A percentile compares a stretch with the other conserved stretches of the same genome.
phyloP scores from a whole-genome alignment of 306 rosid species.

The Lathyrus oleraceus region DNA sequence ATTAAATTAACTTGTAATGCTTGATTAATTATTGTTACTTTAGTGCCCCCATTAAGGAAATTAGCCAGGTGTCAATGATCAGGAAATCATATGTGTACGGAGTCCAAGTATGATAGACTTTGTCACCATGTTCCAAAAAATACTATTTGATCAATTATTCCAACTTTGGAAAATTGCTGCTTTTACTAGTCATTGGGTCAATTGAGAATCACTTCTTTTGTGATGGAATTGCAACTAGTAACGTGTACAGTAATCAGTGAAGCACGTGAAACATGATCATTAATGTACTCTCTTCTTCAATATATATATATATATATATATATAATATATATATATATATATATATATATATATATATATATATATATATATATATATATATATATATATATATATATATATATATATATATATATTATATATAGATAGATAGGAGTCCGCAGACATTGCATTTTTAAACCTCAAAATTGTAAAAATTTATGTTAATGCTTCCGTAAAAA shows the following conservation, averaged over 20 bases:
- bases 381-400: no score
- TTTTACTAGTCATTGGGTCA: conserved; percentile 35
- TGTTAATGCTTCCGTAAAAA: no score
- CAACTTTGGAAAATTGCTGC: conserved; percentile 43
- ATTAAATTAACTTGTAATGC: conserved; percentile 28
- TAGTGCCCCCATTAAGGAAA: conserved; percentile 15
- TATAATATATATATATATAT: no score
- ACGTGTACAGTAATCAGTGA: conserved; percentile 42
- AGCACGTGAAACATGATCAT: conserved; percentile 56
- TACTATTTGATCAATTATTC: conserved; percentile 23
- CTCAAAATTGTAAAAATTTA: no score
- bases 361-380: no score
- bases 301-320: no score
- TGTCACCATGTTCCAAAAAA: not conserved
- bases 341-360: no score
- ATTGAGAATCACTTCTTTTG: conserved; percentile 30
- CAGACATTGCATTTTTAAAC: no score
- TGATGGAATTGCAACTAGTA: conserved; percentile 26
- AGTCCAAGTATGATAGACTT: conserved; percentile 42
- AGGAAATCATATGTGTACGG: conserved; percentile 49
- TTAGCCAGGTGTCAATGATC: conserved; percentile 80
- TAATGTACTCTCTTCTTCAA: not conserved
- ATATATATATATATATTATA: no score
- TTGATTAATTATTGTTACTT: conserved; percentile 15
- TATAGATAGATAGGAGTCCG: no score